Base-by-base conservation (phyloP, 371 early-diverging fungal genomes). In the Sanchytrium tribonematis region DNA sequence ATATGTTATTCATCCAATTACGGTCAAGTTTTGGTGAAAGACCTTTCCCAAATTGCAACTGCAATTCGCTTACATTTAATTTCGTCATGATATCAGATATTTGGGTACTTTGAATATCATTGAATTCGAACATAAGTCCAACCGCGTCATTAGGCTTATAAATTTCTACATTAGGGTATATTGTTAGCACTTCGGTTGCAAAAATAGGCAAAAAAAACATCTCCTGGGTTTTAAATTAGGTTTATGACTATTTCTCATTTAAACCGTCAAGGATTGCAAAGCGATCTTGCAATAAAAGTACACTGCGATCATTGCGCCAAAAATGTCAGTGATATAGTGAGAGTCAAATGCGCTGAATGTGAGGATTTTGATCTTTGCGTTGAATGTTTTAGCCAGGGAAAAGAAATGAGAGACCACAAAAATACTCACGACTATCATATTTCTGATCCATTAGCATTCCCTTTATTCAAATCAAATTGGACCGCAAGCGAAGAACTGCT, bases 401-500 rank as follows among this genome's bases (percentile, higher is more conserved):
- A 80, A 31, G 96, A 97, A 78, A 80, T 86, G 0, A 85, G 85
- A 22, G 76, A 81, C 31, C 97, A 96, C 77, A 84, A 84, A 73
- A 85, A 84, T 69, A 82, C 81, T 77, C 98, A 97, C 72, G 79
- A 83, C 66, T 97, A 94, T 76, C 80, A 88, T 22, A 85, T 94
- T 48, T 84, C 90, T 74, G 87, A 90, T 74, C 83, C 83, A 48
- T 84, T 92, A 72, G 85, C 83, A 66, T 93, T 88, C 72, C 88
- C 91, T 17, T 83, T 93, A 27, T 89, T 88, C 71, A 84, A 85
- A 28, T 78, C 80, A 28, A 84, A 86, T 68, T 98, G 98, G 99
- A 88, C 87, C 66, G 93, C 96, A 1, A 90, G 97, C 70, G 99
- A 99, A 74, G 98, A 99, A 78, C 78, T 95, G 30, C 72, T 93